Evolutionary conservation across 495 filamentous ascomycete genomes (phyloP).

Genomic region (Thermochaetoides thermophila): DNA sequence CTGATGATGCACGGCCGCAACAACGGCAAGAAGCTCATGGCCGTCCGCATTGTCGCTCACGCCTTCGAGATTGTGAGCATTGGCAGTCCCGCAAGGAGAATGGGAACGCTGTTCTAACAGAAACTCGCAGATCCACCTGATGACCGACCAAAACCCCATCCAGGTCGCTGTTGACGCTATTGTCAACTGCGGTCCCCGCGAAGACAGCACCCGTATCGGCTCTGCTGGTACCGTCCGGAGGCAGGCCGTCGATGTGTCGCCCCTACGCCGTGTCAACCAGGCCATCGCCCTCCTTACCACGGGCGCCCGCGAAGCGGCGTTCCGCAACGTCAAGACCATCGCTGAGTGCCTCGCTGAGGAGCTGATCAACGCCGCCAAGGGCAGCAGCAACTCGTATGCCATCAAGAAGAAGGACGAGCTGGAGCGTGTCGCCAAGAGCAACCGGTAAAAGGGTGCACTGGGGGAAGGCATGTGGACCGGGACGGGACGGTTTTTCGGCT

Average conservation of each 20-base stretch:
- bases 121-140: constrained; percentile 81
- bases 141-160: constrained; percentile 99
- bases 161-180: constrained; percentile 98
- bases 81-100: not conserved
- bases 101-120: constrained; percentile 1
- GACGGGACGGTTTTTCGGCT: constrained; percentile 32
- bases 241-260: constrained; percentile 99
- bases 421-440: constrained; percentile 99
- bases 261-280: constrained; percentile 98
- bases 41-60: constrained; percentile 97
- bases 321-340: constrained; percentile 97
- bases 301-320: constrained; percentile 90
- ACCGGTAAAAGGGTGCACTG: constrained; percentile 58
- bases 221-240: constrained; percentile 98
- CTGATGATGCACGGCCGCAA: constrained; percentile 99
- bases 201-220: constrained; percentile 99
- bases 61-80: constrained; percentile 89
- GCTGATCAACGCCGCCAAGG: constrained; percentile 99
- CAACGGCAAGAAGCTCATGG: constrained; percentile 99
- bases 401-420: constrained; percentile 99
- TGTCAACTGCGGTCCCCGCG: constrained; percentile 98
- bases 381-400: constrained; percentile 97
- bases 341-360: constrained; percentile 99
- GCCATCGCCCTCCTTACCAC: constrained; percentile 94
- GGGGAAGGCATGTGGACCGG: constrained; percentile 21